phyloP scores from a whole-genome alignment of 148 eudicot genomes.

The Camellia granthamiana region DNA sequence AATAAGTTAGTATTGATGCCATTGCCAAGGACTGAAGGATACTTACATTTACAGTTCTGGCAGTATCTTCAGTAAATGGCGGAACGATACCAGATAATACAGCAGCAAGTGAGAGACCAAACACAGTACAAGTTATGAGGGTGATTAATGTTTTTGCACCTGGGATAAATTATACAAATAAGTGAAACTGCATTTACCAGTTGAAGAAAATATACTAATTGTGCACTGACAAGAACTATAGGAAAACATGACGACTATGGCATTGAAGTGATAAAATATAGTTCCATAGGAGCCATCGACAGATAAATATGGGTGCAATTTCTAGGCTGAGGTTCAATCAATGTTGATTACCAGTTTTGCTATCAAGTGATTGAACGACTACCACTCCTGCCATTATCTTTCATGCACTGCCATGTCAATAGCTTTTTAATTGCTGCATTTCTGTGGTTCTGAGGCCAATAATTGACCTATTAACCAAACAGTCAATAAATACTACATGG shows the following conservation, averaged over 20 bases:
- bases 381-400: not conserved
- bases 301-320: not conserved
- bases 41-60: constrained; percentile 90
- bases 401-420: not conserved
- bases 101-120: constrained; percentile 68
- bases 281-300: not conserved
- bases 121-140: constrained; percentile 46
- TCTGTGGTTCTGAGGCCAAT: not conserved
- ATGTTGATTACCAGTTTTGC: constrained; percentile 1
- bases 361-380: no score
- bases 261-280: not conserved
- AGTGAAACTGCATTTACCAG: not conserved
- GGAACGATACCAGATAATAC: constrained; percentile 53
- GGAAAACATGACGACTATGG: no score
- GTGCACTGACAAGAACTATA: no score
- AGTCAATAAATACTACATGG: not conserved
- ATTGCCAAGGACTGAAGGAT: not conserved
- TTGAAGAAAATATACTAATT: not conserved
- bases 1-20: not conserved
- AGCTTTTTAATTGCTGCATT: not conserved
- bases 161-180: constrained; percentile 16
- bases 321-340: constrained; percentile 4
- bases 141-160: constrained; percentile 67
- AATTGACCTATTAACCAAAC: not conserved
- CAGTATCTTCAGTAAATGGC: constrained; percentile 72